phyloP scores from a whole-genome alignment of 345 rosid genomes.

The Pelargonium nanum region DNA sequence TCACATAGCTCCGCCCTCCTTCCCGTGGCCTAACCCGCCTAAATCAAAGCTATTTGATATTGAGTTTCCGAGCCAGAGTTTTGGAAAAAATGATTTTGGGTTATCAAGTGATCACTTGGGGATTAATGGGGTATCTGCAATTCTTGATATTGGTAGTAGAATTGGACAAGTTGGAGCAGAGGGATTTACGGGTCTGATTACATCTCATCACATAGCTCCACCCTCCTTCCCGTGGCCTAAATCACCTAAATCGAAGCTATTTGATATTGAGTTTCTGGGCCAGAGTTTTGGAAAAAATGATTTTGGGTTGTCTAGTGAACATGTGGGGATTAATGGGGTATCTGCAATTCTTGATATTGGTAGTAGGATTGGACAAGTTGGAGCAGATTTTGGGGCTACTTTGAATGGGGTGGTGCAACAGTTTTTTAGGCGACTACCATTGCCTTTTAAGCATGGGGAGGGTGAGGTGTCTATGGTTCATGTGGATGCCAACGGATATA shows the following conservation, averaged over 20 bases:
- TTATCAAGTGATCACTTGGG: constrained; percentile 25
- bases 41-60: constrained; percentile 56
- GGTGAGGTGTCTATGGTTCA: constrained; percentile 17
- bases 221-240: constrained; percentile 61
- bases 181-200: constrained; percentile 74
- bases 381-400: constrained; percentile 72
- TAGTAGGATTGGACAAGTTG: constrained; percentile 78
- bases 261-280: constrained; percentile 58
- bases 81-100: constrained; percentile 33
- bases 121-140: constrained; percentile 44
- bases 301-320: constrained; percentile 33
- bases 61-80: constrained; percentile 47
- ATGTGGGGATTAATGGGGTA: constrained; percentile 29
- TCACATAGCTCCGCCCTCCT: constrained; percentile 57
- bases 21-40: constrained; percentile 58
- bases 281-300: constrained; percentile 33
- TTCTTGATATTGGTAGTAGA: constrained; percentile 61
- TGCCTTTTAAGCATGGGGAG: constrained; percentile 59
- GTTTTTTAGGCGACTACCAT: constrained; percentile 58
- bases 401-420: constrained; percentile 72
- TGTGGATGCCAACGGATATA: constrained; percentile 14
- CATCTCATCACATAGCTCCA: constrained; percentile 48
- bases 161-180: constrained; percentile 88
- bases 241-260: constrained; percentile 44
- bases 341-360: constrained; percentile 65